These are phyloP conservation scores for Kodamaea fukazawae DNA, from an alignment of 805 yeast genomes.

Conservation along the genomic window DNA sequence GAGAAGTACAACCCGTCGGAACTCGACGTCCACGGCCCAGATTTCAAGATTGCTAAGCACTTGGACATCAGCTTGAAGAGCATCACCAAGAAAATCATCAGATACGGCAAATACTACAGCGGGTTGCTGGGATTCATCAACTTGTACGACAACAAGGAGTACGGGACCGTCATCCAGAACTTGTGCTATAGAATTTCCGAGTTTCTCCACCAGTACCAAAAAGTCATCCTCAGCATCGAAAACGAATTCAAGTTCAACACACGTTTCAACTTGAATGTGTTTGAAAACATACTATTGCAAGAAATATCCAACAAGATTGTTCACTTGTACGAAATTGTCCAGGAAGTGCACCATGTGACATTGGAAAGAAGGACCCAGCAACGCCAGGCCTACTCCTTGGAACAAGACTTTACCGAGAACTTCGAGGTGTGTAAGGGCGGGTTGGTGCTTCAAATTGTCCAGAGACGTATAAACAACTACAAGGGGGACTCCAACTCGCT, in stretches of 20 bases:
- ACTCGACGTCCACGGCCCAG: conserved; percentile 60
- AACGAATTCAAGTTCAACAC: conserved; percentile 47
- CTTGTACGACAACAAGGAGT: conserved; percentile 48
- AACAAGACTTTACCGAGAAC: conserved; percentile 41
- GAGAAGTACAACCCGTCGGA: conserved; percentile 53
- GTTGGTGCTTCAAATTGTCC: conserved; percentile 58
- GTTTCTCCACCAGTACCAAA: conserved; percentile 25
- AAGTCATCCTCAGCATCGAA: conserved; percentile 46
- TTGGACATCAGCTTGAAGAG: conserved; percentile 74
- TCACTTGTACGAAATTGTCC: conserved; percentile 58
- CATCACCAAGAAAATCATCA: conserved; percentile 57
- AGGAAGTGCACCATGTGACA: conserved; percentile 50
- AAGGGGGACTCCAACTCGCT: conserved; percentile 64
- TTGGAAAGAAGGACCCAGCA: conserved; percentile 23
- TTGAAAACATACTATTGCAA: conserved; percentile 42
- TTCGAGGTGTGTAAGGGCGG: conserved; percentile 77
- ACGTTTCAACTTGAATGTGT: conserved; percentile 54
- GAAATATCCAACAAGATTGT: conserved; percentile 34
- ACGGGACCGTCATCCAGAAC: conserved; percentile 74
- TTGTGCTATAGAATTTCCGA: conserved; percentile 57
- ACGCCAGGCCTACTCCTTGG: conserved; percentile 29
- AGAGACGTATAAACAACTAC: conserved; percentile 50
- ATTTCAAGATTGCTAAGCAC: conserved; percentile 65
- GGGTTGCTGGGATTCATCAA: conserved; percentile 61
- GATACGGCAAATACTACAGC: conserved; percentile 60